Evolutionary conservation across 306 rosid species (phyloP), one percentile per base, ranked within the genome.

Genomic region (Sesbania bispinosa): DNA sequence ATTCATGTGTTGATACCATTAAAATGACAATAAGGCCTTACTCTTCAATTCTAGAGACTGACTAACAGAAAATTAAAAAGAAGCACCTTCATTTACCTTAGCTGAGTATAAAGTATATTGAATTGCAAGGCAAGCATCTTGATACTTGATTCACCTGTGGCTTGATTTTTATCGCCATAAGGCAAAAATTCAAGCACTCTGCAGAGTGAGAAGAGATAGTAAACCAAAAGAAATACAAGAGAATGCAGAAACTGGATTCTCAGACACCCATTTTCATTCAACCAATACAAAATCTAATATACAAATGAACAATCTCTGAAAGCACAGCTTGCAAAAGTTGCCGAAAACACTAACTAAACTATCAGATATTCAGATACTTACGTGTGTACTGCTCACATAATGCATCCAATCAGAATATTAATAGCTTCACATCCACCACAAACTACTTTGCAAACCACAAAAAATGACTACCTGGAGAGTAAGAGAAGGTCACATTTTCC

Each of bases 301-400:
- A 88, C 87, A 83, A 26, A 83, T 83, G 77, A 79, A 78, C 90
- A n/a, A 79, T 72, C 88, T 75, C 77, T 59, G 36, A 58, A 75
- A 65, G 78, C 79, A 72, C 60, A 64, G 75, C 85, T 76, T 60
- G 68, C 67, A 71, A 59, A 81, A 79, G 81, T 79, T 67, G 74
- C 75, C 48, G 43, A 66, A 85, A 78, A 82, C 76, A 78, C 73
- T 79, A 84, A 75, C 57, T 46, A 79, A 81, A 73, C 70, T 77
- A 83, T 65, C 39, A 59, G 62, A 71, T 74, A 64, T 76, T 81
- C 85, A 72, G 78, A 83, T 69, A 73, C 77, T 43, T 82, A 79
- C 84, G 45, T 73, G 84, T 79, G 81, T 45, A 57, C 73, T 50
- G 21, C 75, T 54, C 79, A 82, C 50, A 82, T 63, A 51, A 67